Base-by-base conservation (phyloP, 495 filamentous ascomycete genomes). In the Achaetomiella virescens region DNA sequence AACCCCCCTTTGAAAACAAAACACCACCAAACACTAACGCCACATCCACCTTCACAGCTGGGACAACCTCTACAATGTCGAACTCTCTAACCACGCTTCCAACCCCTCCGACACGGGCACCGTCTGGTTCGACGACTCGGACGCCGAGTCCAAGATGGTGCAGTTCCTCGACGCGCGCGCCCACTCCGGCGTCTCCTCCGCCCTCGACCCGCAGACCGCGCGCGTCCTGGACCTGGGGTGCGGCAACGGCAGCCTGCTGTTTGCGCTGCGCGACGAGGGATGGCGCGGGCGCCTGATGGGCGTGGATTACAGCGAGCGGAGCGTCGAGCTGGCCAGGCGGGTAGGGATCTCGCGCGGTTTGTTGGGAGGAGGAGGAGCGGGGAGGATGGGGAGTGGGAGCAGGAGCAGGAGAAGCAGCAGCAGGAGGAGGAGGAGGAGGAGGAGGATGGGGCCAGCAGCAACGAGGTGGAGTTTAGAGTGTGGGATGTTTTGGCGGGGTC, bases 191-290 rank as follows among this genome's bases (percentile, higher is more conserved):
- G n/a, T n/a, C n/a, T n/a, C n/a, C 15, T 24, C 38, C 12, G 37
- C 55, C 20, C 42, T 67, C 21, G 29, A 62, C 35, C 40, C 54
- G 14, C 45, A 45, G 7, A 37, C 54, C 7, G 57, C 66, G 14
- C 31, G 72, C 2, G 82, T 96, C 48, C 77, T 97, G 0, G 82
- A 85, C 61, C 64, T 97, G 0, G 93, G 93, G 1, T 96, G 90
- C 0, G 93, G 93, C 0, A 98, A 97, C 72, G 93, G 93, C 1
- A 87, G 90, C 63, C 79, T 97, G 63, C 75, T 97, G 3, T 91
- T 93, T 57, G 75, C 82, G 18, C 72, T 97, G 12, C 68, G 82
- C 21, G 85, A 84, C 42, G 72, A 68, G 0, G 79, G 70, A 12
- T 74, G 79, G 67, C 3, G 40, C n/a, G 90, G 89, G 0, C 60